Percentiles rank a stretch among this genome's conserved stretches.
phyloP scores from a whole-genome alignment of 1,284 basidiomycete species.

The Puccinia novopanici region DNA sequence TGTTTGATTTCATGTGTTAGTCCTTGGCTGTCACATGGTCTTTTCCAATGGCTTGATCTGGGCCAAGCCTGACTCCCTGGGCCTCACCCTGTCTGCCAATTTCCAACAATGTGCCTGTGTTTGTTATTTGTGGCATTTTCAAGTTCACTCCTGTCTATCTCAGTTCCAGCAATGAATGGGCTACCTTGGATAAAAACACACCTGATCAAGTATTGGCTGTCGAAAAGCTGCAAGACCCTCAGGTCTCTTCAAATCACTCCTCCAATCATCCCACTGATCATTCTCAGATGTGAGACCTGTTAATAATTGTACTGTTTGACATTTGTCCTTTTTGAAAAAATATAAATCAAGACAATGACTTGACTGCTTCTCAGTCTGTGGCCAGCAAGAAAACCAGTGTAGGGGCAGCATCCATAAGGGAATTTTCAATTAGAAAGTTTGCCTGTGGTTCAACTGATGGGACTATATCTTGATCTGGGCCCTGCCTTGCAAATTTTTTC shows the following conservation, averaged over 20 bases:
- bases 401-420: no score
- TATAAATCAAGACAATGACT: no score
- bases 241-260: background rate
- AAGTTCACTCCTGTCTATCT: constrained; percentile 40
- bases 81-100: constrained; percentile 29
- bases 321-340: background rate
- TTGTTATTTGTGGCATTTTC: constrained; percentile 44
- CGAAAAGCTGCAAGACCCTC: background rate
- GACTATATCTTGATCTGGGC: no score
- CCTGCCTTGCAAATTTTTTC: no score
- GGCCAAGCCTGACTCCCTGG: constrained; percentile 45
- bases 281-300: no score
- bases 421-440: no score
- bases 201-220: constrained; percentile 39
- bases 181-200: constrained; percentile 32
- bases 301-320: no score
- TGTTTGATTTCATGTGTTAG: constrained; percentile 45
- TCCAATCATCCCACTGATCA: background rate
- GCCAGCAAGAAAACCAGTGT: no score
- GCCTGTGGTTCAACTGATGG: no score
- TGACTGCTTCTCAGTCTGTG: no score
- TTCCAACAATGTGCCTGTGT: constrained; percentile 41
- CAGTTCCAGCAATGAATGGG: constrained; percentile 32
- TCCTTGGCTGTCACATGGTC: constrained; percentile 49
- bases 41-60: constrained; percentile 49